Percentiles rank a stretch among this genome's conserved stretches.
These are phyloP conservation scores for Nitzschia sp. DNA, from an alignment of 108 stramenopile species.

Conservation along the genomic window DNA sequence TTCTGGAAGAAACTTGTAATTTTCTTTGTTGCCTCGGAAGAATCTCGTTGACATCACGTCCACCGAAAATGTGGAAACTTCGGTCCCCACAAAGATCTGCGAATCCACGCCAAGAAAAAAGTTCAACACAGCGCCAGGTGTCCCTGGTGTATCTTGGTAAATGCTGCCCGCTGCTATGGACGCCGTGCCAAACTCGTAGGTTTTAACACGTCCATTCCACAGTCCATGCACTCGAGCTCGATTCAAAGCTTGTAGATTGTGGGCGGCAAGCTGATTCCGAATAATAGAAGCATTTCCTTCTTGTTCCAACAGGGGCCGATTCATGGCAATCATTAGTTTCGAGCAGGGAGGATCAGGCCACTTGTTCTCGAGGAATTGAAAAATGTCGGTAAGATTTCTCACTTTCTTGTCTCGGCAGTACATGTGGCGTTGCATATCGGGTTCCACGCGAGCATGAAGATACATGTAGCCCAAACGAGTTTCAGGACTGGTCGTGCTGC, in stretches of 20 bases:
- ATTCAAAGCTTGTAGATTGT: constrained; percentile 27
- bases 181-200: constrained; percentile 1
- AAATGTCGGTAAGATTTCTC: constrained; percentile 18
- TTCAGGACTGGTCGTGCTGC: too few species aligned
- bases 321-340: constrained; percentile 20
- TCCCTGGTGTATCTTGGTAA: too few species aligned
- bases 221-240: constrained; percentile 7
- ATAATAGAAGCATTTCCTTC: neutral
- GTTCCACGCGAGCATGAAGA: too few species aligned
- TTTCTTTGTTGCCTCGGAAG: neutral
- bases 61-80: constrained; percentile 25
- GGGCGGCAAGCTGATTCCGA: neutral
- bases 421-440: too few species aligned
- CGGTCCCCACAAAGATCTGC: constrained; percentile 30
- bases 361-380: constrained; percentile 12
- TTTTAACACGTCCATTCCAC: constrained; percentile 23
- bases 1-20: constrained; percentile 24
- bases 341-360: constrained; percentile 19
- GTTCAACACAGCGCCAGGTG: constrained; percentile 22
- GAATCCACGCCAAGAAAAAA: constrained; percentile 16
- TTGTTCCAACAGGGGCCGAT: constrained; percentile 18
- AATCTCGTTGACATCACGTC: constrained; percentile 17
- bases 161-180: too few species aligned
- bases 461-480: too few species aligned
- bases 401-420: too few species aligned